Base-by-base conservation (phyloP, 441 rosid species). In the Breynia disticha region DNA sequence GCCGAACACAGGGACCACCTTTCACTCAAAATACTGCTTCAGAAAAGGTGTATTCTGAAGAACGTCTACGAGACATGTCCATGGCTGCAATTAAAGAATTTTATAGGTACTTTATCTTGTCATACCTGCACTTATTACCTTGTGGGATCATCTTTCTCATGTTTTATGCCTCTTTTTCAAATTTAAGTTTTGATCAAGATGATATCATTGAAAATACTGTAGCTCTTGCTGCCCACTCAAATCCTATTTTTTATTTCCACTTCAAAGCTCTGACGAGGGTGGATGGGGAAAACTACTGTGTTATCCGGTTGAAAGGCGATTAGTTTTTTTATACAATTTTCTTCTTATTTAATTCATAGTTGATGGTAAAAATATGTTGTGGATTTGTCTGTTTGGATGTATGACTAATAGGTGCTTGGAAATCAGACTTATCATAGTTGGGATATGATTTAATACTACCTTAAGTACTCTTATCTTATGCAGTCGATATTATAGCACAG, bases 11-110 rank as follows among this genome's bases (percentile, higher is more conserved):
- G 65, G 74, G 55, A 39, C 67, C 74, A 16, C 56, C 78, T 16
- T 20, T 42, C 13, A 11, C 81, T 17, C 80, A 64, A 59, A 75
- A 66, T 65, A 58, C 56, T 54, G 73, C 90, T 28, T 68, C 72
- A 5, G 97, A 80, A 55, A 81, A 67, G 55, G 64, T 54, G 52
- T 69, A 50, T 71, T 43, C 87, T 51, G 97, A 87, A 61, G 97
- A 85, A 59, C 72, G 51, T 28, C 66, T 87, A 43, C 69, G 59
- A 4, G 76, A 76, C 14, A 73, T 62, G 95, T 90, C 91, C 49
- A 56, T 85, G 73, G 76, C 76, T 35, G 84, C 99, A 48, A 85
- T 94, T 58, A 85, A 74, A 73, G 97, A 94, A 73, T 94, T 69
- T 69, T 94, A 90, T 69, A 90, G 97, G 99, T 94, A 83, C 51